Evolutionary conservation across 2,329 filamentous ascomycete species (phyloP).

Genomic region (Cercospora canescens): DNA sequence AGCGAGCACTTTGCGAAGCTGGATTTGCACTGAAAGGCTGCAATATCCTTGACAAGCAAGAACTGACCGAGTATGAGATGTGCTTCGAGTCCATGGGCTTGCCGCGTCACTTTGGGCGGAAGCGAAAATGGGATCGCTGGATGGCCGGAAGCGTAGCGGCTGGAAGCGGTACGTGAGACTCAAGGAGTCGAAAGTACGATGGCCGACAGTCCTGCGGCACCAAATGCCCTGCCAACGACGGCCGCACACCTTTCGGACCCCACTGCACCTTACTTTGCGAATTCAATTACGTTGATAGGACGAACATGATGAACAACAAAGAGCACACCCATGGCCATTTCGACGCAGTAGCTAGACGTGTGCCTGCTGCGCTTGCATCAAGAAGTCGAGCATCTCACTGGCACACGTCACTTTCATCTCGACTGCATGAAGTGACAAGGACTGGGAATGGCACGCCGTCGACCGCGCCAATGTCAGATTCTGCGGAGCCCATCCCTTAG

Average conservation of each 20-base stretch:
- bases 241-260: not conserved
- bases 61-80: conserved; percentile 28
- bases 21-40: conserved; percentile 19
- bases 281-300: not conserved
- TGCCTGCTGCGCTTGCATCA: not conserved
- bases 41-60: conserved; percentile 19
- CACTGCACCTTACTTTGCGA: not conserved
- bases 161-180: conserved; percentile 1
- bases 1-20: conserved; percentile 20
- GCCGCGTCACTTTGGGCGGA: conserved; percentile 30
- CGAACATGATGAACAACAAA: not conserved
- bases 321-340: not conserved
- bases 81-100: conserved; percentile 26
- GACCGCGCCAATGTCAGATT: conserved; percentile 18
- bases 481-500: conserved; percentile 1
- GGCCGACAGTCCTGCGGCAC: not conserved
- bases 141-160: conserved; percentile 12
- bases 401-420: conserved; percentile 17
- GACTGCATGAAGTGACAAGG: conserved; percentile 9
- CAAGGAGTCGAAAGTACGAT: not conserved
- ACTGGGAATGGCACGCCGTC: conserved; percentile 10
- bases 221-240: not conserved
- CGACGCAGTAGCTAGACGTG: not conserved
- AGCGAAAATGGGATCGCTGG: conserved; percentile 21
- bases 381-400: not conserved